These are phyloP conservation scores for Diaporthe citri DNA, from an alignment of 2,329 filamentous ascomycete genomes.

Conservation along the genomic window DNA sequence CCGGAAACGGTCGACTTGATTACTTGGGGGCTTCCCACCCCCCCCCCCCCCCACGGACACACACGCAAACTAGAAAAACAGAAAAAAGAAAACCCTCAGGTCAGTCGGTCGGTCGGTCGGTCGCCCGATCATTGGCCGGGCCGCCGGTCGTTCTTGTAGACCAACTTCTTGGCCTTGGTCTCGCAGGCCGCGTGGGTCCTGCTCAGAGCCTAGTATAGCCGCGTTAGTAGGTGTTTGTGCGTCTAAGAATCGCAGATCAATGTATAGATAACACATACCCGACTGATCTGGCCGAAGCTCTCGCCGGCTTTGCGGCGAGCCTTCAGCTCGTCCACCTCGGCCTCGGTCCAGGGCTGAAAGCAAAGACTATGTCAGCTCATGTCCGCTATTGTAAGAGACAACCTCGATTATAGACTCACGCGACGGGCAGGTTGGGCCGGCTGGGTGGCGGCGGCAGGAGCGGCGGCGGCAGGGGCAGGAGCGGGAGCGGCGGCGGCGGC, in stretches of 20 bases:
- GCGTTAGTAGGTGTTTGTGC: not conserved
- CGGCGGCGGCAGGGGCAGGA: not conserved
- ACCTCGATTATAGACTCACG: not conserved
- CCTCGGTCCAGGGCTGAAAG: not conserved
- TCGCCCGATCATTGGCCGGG: not conserved
- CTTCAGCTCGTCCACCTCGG: not conserved
- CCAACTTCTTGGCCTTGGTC: slow-evolving; percentile 17
- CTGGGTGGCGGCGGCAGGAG: not conserved
- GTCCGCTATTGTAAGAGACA: not conserved
- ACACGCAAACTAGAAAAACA: not conserved
- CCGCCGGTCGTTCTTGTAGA: too few relatives aligned
- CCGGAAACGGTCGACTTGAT: not conserved
- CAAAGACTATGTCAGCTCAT: not conserved
- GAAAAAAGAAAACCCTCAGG: not conserved
- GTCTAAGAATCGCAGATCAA: not conserved
- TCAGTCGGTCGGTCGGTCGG: not conserved
- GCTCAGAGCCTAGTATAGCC: not conserved
- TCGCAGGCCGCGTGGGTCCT: slow-evolving; percentile 4
- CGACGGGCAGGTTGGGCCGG: not conserved
- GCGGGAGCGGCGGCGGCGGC: not conserved
- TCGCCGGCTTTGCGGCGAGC: not conserved
- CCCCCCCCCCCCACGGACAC: not conserved
- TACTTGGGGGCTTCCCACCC: not conserved
- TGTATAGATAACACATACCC: not conserved
- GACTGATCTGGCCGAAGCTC: not conserved